These are phyloP conservation scores for Botrytis elliptica DNA, from an alignment of 2,329 filamentous ascomycete species.

Conservation along the genomic window DNA sequence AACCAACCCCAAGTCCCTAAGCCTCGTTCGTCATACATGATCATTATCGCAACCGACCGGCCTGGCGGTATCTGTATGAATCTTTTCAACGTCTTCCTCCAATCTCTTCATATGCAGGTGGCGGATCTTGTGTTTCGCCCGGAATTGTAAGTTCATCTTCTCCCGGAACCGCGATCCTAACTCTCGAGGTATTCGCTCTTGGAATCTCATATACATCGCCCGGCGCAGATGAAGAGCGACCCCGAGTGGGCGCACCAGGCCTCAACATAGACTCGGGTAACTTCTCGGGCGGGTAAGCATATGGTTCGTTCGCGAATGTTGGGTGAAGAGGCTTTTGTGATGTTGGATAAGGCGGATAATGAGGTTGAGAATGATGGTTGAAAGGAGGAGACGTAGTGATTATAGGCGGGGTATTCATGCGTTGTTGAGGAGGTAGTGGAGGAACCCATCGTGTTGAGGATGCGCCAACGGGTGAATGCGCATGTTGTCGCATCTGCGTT, in stretches of 20 bases:
- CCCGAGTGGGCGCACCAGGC: background rate
- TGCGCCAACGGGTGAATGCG: background rate
- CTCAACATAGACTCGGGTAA: slow-evolving; percentile 13
- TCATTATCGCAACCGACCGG: background rate
- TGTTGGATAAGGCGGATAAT: background rate
- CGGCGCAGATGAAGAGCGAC: slow-evolving; percentile 17
- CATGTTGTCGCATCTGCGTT: background rate
- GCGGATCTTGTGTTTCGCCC: slow-evolving; percentile 17
- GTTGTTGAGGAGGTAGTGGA: slow-evolving; percentile 13
- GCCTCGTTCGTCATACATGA: background rate
- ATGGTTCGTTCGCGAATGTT: slow-evolving; percentile 18
- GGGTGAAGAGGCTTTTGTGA: background rate
- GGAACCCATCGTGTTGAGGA: slow-evolving; percentile 8
- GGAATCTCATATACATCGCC: slow-evolving; percentile 2
- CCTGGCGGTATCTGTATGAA: background rate
- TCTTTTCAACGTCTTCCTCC: background rate
- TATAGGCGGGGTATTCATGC: slow-evolving; percentile 7
- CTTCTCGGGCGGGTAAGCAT: slow-evolving; percentile 18
- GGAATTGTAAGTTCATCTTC: slow-evolving; percentile 21
- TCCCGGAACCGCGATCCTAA: slow-evolving; percentile 22
- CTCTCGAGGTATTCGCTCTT: slow-evolving; percentile 15
- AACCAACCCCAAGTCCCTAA: background rate
- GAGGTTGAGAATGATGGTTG: background rate
- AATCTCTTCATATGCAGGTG: slow-evolving; percentile 17
- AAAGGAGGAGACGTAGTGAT: slow-evolving; percentile 2